Conservation (phyloP, 108 stramenopile species). For the Skeletonema grethae region DNA sequence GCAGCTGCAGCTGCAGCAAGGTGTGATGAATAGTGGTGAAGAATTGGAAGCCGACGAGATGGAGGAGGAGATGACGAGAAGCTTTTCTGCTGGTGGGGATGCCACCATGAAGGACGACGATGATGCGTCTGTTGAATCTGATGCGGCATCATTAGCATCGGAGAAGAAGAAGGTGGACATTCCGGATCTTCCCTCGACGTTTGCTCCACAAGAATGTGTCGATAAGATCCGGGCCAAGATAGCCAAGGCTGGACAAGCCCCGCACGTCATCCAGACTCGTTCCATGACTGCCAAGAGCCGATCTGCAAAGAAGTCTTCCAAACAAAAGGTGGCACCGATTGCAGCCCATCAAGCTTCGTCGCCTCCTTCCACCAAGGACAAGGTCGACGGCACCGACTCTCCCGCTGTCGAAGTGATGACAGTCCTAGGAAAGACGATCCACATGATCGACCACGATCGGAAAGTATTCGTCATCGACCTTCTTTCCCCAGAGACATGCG, state of each 20-base stretch:
- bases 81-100: not conserved
- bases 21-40: not conserved
- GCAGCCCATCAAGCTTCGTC: conserved; percentile 26
- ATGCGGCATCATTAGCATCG: not conserved
- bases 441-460: conserved; percentile 42
- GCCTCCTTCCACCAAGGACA: conserved; percentile 7
- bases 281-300: conserved; percentile 23
- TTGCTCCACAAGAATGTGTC: conserved; percentile 31
- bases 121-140: not conserved
- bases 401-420: conserved; percentile 18
- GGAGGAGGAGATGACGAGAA: not conserved
- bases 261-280: conserved; percentile 1
- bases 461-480: conserved; percentile 60
- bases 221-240: conserved; percentile 20
- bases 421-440: conserved; percentile 42
- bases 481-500: conserved; percentile 51
- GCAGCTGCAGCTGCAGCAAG: too few relatives aligned
- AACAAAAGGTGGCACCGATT: not conserved
- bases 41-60: conserved; percentile 3
- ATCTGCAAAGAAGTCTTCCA: not conserved
- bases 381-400: conserved; percentile 1
- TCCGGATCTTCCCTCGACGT: conserved; percentile 31
- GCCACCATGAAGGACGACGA: conserved; percentile 8
- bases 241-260: conserved; percentile 2
- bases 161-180: not conserved